A percentile compares a stretch with the other conserved stretches of the same genome.
phyloP scores from a whole-genome alignment of 116 monocot species.

The Phalaenopsis hybrid region DNA sequence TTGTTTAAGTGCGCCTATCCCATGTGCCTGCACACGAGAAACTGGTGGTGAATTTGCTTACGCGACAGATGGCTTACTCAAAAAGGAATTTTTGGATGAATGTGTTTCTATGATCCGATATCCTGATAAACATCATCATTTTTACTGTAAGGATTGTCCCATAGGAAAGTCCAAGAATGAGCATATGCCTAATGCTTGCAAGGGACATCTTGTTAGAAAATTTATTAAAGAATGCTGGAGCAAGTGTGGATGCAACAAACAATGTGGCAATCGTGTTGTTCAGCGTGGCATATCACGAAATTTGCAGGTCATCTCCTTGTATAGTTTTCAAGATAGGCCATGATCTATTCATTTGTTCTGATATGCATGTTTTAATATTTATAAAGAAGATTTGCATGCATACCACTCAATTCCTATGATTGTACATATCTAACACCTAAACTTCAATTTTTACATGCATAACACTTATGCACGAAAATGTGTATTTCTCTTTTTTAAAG shows the following conservation, averaged over 20 bases:
- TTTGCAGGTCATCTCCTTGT: conserved; percentile 46
- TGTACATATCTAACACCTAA: too few relatives aligned
- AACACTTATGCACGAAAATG: too few relatives aligned
- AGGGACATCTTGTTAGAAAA: conserved; percentile 68
- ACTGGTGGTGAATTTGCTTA: conserved; percentile 86
- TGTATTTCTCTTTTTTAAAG: too few relatives aligned
- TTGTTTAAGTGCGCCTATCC: conserved; percentile 56
- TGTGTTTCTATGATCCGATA: conserved; percentile 46
- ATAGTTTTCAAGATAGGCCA: background rate
- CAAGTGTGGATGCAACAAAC: conserved; percentile 85
- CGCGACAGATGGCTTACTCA: conserved; percentile 55
- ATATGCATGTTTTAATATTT: background rate
- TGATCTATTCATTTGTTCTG: background rate
- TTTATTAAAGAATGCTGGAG: conserved; percentile 97
- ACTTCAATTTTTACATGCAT: too few relatives aligned
- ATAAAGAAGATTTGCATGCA: too few relatives aligned
- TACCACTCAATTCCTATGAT: too few relatives aligned
- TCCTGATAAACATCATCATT: conserved; percentile 39
- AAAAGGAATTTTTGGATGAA: conserved; percentile 59
- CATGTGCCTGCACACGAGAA: conserved; percentile 79
- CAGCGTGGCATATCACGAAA: conserved; percentile 77
- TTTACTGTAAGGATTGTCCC: conserved; percentile 73
- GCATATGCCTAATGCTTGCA: conserved; percentile 39
- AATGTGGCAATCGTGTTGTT: conserved; percentile 84
- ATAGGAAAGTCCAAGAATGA: conserved; percentile 64